These are phyloP conservation scores for Fragaria vesca DNA, from an alignment of 306 rosid species.

Conservation along the genomic window DNA sequence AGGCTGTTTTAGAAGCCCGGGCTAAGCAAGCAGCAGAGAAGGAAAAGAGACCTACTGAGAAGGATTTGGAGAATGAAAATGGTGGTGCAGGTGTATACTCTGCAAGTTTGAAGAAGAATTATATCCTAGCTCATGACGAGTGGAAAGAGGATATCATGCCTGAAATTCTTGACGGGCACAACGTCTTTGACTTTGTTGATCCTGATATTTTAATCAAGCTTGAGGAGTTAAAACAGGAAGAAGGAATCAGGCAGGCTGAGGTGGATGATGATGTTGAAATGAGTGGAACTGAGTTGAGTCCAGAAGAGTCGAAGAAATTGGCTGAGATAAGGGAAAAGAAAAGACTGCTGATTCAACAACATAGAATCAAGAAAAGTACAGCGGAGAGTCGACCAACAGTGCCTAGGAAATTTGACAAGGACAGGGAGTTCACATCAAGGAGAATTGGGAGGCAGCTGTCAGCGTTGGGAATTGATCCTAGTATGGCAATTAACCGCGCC, in stretches of 20 bases:
- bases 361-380: conserved; percentile 9
- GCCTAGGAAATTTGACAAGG: conserved; percentile 1
- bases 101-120: conserved; percentile 69
- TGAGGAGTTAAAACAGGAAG: conserved; percentile 22
- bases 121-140: conserved; percentile 69
- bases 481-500: background rate
- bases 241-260: conserved; percentile 57
- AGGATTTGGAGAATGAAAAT: conserved; percentile 79
- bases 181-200: conserved; percentile 78
- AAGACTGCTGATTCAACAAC: background rate
- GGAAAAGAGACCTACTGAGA: conserved; percentile 64
- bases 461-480: background rate
- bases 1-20: conserved; percentile 67
- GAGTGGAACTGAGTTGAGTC: conserved; percentile 31
- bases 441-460: conserved; percentile 9
- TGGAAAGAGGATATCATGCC: conserved; percentile 88
- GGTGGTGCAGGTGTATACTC: conserved; percentile 97
- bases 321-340: background rate
- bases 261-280: conserved; percentile 63
- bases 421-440: background rate
- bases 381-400: background rate
- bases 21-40: conserved; percentile 63
- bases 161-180: conserved; percentile 90
- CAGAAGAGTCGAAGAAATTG: background rate
- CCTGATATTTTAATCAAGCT: conserved; percentile 72